Conservation (phyloP, 2,329 filamentous ascomycete genomes). For the Curvularia sp. region DNA sequence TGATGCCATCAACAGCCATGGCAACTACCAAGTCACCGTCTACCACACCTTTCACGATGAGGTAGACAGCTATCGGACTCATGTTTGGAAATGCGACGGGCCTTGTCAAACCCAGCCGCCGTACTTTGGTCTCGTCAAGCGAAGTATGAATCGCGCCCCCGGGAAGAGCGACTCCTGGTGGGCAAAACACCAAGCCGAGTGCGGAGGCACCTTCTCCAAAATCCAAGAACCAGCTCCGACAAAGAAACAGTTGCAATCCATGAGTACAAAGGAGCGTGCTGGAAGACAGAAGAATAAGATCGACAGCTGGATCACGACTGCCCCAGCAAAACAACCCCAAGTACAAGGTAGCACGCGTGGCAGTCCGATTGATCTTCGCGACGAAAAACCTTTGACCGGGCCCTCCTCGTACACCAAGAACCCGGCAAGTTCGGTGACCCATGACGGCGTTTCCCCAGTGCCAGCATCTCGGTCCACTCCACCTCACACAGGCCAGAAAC, state of each 20-base stretch:
- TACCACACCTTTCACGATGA: conserved; percentile 57
- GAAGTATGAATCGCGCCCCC: conserved; percentile 56
- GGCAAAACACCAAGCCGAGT: conserved; percentile 49
- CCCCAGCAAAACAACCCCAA: conserved; percentile 15
- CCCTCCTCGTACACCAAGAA: conserved; percentile 17
- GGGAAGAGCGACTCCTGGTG: conserved; percentile 54
- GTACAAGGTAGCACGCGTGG: conserved; percentile 23
- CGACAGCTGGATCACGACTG: conserved; percentile 49
- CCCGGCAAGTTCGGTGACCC: conserved; percentile 13
- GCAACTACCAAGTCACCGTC: conserved; percentile 51
- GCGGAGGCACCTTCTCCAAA: conserved; percentile 53
- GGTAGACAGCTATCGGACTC: conserved; percentile 55
- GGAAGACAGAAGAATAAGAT: conserved; percentile 56
- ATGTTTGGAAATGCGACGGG: conserved; percentile 55
- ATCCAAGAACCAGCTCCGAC: conserved; percentile 52
- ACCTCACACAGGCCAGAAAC: conserved; percentile 30
- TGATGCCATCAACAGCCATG: conserved; percentile 55
- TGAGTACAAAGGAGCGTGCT: conserved; percentile 52
- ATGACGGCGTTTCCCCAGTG: conserved; percentile 7
- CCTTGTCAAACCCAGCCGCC: conserved; percentile 49
- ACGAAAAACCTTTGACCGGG: conserved; percentile 17
- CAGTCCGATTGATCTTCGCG: conserved; percentile 13
- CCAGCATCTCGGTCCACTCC: not conserved
- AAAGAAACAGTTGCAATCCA: conserved; percentile 50
- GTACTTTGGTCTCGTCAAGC: conserved; percentile 55